phyloP scores from a whole-genome alignment of 164 flowering plant species.

The Annona cherimola region DNA sequence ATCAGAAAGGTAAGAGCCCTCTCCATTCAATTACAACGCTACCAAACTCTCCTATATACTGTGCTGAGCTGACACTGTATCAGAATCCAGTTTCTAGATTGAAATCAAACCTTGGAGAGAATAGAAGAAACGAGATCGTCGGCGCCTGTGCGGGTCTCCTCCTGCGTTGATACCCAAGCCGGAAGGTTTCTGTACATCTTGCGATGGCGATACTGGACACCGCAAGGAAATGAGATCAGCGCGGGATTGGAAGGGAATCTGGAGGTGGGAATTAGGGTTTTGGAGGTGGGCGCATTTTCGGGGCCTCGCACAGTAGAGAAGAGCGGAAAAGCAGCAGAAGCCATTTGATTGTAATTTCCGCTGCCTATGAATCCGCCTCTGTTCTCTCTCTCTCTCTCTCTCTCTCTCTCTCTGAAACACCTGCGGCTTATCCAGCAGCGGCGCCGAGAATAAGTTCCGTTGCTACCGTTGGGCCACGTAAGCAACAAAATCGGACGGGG shows the following conservation, averaged over 20 bases:
- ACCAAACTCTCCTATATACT: too few relatives aligned
- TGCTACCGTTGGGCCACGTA: constrained; percentile 2
- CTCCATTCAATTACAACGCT: too few relatives aligned
- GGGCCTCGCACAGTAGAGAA: constrained; percentile 13
- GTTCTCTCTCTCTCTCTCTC: neutral
- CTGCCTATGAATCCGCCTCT: too few relatives aligned
- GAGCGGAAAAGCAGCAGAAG: constrained; percentile 18
- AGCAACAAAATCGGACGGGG: constrained; percentile 3
- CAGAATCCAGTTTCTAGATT: too few relatives aligned
- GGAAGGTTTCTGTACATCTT: constrained; percentile 6
- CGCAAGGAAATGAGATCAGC: neutral
- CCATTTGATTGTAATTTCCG: neutral
- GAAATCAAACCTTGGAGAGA: constrained; percentile 46
- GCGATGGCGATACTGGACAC: neutral
- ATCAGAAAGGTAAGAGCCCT: too few relatives aligned
- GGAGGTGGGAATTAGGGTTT: constrained; percentile 3
- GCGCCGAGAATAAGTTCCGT: neutral
- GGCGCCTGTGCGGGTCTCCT: constrained; percentile 28
- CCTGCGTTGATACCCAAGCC: constrained; percentile 26
- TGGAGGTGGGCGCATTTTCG: constrained; percentile 6
- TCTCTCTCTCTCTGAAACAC: neutral
- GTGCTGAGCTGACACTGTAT: too few relatives aligned
- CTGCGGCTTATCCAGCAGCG: neutral
- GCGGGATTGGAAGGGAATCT: constrained; percentile 7
- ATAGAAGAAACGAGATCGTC: constrained; percentile 48